Base-by-base conservation (phyloP, 2,329 filamentous ascomycete genomes). In the Aspergillus sojae region DNA sequence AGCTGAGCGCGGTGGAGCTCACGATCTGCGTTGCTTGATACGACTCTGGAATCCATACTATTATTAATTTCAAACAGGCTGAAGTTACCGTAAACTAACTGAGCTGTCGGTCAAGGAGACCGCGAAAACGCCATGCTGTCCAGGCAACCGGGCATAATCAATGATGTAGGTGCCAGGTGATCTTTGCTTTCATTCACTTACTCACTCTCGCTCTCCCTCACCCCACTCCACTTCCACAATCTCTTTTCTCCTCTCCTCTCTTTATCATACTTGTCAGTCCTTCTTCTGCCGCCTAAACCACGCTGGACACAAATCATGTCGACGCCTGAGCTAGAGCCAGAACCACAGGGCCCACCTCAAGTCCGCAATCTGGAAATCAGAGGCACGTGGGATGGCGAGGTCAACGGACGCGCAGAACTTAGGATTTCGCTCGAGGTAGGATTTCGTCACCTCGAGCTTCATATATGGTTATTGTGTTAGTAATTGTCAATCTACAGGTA, bases 341-440 rank as follows among this genome's bases (percentile, higher is more conserved):
- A 26, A 28, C 60, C 21, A 55, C 63, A 23, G 55, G 59, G n/a
- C 52, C 32, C 50, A 60, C 70, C 60, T 4, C 62, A 68, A 7
- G 69, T 74, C 59, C 71, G 61, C 45, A 71, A 74, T 30, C 67
- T 78, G 10, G 72, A 77, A 45, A 48, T 78, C 26, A 69, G 64
- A 39, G 72, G 74, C 16, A 70, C 70, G 16, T 78, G 77, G 77
- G 68, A 67, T 57, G 76, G 75, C 3, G 64, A 70, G 34, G 58
- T 62, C 4, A 58, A 56, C 10, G 67, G 71, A 34, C 65, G 71
- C 32, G 70, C 75, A 21, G 62, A 69, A 26, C 54, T 77, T 46
- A 69, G 61, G 21, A 67, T 77, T 4, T 65, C 68, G 1, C 53
- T 78, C 10, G 74, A 78, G 64, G 76, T 78, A 72, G 65, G 60